phyloP scores from a whole-genome alignment of 2,329 filamentous ascomycete species.

The Lecanicillium sp. region DNA sequence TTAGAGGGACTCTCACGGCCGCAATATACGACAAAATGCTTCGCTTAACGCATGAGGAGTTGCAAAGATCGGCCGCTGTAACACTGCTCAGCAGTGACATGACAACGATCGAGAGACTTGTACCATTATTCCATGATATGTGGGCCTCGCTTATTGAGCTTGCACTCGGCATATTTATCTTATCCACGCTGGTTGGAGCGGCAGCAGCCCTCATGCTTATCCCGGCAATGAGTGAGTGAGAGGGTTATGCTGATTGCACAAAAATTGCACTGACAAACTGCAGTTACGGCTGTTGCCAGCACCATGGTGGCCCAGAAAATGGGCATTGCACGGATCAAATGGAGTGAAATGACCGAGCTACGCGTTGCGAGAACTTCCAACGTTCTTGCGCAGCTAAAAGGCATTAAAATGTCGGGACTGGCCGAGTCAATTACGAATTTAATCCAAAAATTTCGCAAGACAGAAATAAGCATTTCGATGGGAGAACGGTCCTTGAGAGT shows the following conservation, averaged over 20 bases:
- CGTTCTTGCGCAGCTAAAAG: background rate
- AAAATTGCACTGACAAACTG: too few relatives aligned
- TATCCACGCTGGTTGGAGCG: too few relatives aligned
- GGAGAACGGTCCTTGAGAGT: too few relatives aligned
- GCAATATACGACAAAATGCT: background rate
- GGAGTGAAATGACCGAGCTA: background rate
- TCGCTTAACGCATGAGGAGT: background rate
- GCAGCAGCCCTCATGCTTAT: too few relatives aligned
- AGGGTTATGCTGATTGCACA: too few relatives aligned
- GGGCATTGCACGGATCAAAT: background rate
- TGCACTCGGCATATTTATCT: too few relatives aligned
- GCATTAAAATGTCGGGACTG: constrained; percentile 1
- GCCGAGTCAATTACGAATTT: background rate
- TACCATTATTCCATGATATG: too few relatives aligned
- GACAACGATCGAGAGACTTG: too few relatives aligned
- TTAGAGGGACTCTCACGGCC: background rate
- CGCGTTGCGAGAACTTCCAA: background rate
- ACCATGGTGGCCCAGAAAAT: background rate
- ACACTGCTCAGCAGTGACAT: constrained; percentile 2
- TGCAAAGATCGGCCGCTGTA: background rate
- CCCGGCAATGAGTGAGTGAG: too few relatives aligned
- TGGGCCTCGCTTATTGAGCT: too few relatives aligned
- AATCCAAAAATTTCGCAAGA: background rate
- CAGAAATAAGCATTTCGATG: background rate
- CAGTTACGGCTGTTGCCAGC: too few relatives aligned